Evolutionary conservation across 1,284 basidiomycete genomes (phyloP).

Genomic region (Trichosporon inkin): DNA sequence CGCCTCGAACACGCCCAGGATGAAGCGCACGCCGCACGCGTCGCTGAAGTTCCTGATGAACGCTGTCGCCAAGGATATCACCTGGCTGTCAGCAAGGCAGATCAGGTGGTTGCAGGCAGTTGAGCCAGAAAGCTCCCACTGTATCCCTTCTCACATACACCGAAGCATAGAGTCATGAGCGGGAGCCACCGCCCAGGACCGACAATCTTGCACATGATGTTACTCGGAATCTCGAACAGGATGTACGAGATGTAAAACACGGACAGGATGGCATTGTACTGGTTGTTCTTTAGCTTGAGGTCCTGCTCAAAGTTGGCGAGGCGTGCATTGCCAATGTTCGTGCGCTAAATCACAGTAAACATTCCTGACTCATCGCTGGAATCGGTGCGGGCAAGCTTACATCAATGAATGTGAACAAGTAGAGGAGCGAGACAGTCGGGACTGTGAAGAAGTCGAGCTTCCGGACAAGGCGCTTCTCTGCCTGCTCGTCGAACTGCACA

Average conservation of each 20-base stretch:
- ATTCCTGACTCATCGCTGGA: not conserved
- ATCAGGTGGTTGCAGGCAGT: not conserved
- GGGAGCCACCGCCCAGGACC: conserved; percentile 23
- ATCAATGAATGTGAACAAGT: conserved; percentile 18
- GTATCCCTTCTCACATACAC: conserved; percentile 6
- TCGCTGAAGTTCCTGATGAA: conserved; percentile 26
- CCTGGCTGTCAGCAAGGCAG: conserved; percentile 13
- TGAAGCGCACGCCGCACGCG: conserved; percentile 18
- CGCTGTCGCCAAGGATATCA: conserved; percentile 29
- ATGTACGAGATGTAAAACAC: conserved; percentile 45
- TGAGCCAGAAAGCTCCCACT: too few relatives aligned
- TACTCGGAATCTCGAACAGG: conserved; percentile 25
- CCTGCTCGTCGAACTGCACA: conserved; percentile 18
- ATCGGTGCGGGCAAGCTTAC: not conserved
- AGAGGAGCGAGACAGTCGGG: conserved; percentile 17
- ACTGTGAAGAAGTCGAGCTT: conserved; percentile 22
- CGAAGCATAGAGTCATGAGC: conserved; percentile 20
- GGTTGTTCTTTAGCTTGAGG: conserved; percentile 25
- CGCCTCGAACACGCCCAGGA: conserved; percentile 36
- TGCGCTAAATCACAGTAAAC: conserved; percentile 3
- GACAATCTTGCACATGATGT: conserved; percentile 18
- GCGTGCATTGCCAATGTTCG: conserved; percentile 26
- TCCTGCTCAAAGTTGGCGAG: conserved; percentile 29
- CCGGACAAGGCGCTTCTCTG: conserved; percentile 23
- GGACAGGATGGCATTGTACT: conserved; percentile 40